Percentiles rank a stretch among this genome's conserved stretches.
Evolutionary conservation across 2,329 filamentous ascomycete species (phyloP).

Genomic region (Fusarium goolgardi): DNA sequence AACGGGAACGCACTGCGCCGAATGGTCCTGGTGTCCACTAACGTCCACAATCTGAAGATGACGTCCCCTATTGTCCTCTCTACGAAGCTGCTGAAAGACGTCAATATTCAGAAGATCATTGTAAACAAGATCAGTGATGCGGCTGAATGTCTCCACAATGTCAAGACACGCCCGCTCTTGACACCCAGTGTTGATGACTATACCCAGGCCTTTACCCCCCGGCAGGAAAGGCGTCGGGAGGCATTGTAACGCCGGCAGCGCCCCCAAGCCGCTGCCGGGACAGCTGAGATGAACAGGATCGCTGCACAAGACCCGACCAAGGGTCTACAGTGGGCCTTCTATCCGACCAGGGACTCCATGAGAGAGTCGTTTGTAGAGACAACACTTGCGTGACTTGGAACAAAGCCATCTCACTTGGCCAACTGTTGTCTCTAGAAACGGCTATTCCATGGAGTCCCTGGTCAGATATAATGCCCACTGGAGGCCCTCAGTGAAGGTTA

Average conservation of each 20-base stretch:
- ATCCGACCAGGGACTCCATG: too few species aligned
- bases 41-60: not conserved
- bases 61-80: not conserved
- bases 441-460: too few species aligned
- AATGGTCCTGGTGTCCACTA: not conserved
- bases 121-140: not conserved
- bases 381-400: too few species aligned
- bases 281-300: not conserved
- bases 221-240: not conserved
- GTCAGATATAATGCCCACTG: too few species aligned
- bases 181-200: too few species aligned
- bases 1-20: not conserved
- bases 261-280: not conserved
- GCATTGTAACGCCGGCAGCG: not conserved
- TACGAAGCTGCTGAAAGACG: not conserved
- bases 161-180: not conserved
- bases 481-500: too few species aligned
- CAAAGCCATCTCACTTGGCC: too few species aligned
- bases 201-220: not conserved
- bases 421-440: too few species aligned
- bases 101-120: not conserved
- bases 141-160: not conserved
- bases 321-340: too few species aligned
- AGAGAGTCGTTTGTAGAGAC: too few species aligned
- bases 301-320: not conserved